Conservation (phyloP, 345 rosid genomes). For the Pugionium dolabratum region DNA sequence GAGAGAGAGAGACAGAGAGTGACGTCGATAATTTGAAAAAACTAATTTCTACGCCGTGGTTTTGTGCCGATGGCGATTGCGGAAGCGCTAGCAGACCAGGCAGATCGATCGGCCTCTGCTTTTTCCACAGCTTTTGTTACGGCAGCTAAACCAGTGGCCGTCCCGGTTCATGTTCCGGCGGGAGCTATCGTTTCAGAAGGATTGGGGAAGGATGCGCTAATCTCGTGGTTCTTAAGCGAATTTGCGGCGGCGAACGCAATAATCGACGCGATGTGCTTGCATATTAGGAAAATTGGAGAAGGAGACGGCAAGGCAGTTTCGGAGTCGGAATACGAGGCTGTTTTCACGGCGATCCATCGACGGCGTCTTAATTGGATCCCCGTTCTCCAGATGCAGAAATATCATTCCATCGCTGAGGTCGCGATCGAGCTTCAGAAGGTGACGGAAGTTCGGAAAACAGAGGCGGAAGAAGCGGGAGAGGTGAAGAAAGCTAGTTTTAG, state of each 20-base stretch:
- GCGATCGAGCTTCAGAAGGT: slow-evolving; percentile 62
- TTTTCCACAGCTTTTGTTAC: slow-evolving; percentile 15
- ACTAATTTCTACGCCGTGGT: slow-evolving; percentile 22
- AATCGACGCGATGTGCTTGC: slow-evolving; percentile 83
- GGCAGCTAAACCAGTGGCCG: slow-evolving; percentile 35
- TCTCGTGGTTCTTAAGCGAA: slow-evolving; percentile 83
- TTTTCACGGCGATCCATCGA: slow-evolving; percentile 81
- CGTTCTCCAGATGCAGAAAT: slow-evolving; percentile 93
- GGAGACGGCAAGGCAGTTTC: slow-evolving; percentile 32
- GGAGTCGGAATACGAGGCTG: slow-evolving; percentile 62
- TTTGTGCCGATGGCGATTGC: slow-evolving; percentile 51
- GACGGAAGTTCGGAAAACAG: slow-evolving; percentile 34
- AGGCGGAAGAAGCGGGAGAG: slow-evolving; percentile 18
- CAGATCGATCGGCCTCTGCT: slow-evolving; percentile 38
- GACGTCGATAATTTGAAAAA: not conserved
- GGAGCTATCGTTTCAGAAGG: slow-evolving; percentile 43
- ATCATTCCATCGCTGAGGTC: slow-evolving; percentile 79
- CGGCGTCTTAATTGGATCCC: slow-evolving; percentile 97
- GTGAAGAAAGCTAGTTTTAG: slow-evolving; percentile 47
- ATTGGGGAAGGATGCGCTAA: slow-evolving; percentile 73
- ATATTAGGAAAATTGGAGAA: slow-evolving; percentile 49
- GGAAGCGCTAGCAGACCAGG: slow-evolving; percentile 46
- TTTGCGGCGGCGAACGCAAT: slow-evolving; percentile 97
- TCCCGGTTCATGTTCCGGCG: slow-evolving; percentile 55
- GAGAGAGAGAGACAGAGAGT: slow-evolving; percentile 14